Evolutionary conservation across 1,284 basidiomycete species (phyloP), one percentile per base, ranked within the genome.

Genomic region (Trametes hirsuta): DNA sequence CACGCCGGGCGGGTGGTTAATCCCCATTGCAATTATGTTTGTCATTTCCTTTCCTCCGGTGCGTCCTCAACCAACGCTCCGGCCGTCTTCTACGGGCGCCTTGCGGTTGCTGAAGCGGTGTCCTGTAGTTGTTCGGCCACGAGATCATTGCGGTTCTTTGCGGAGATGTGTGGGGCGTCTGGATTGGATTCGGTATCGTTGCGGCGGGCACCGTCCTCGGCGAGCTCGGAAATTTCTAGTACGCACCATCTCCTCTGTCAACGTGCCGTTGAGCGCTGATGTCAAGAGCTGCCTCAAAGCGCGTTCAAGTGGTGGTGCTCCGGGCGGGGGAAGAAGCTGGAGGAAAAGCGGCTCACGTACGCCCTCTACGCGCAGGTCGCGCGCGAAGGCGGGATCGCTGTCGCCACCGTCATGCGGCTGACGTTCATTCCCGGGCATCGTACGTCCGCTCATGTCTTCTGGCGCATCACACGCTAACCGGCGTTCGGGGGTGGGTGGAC

Each of bases 361-460:
- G 91, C 86, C 3, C 90, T 90, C 70, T 79, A 94, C 50, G 87
- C 90, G 1, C 81, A 84, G 64, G 87, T 92, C 40, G 85, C 94
- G 10, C 79, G 89, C 4, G 87, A 91, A 30, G 92, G 93, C 18
- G 92, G 92, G 0, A 90, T 94, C 75, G 84, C 79, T 69, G 84
- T 93, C 67, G 86, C 90, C 0, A 78, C 92, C 34, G 79, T 90
- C 40, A 87, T 86, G 9, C 82, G 92, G 24, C 77, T 90, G 56
- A 89, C 86, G 64, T 90, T 88, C 14, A 91, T 93, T 52, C 93
- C 92, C 0, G 90, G 90, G n/a, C 87, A 88, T 66, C 85, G 85
- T 86, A 68, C 42, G 83, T 66, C 25, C 14, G 11, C n/a, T 4
- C 35, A 49, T 40, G 15, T 30, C 18, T 36, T 5, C 18, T 10